A percentile compares a stretch with the other conserved stretches of the same genome.
Evolutionary conservation across 306 rosid species (phyloP).

Genomic region (Casuarina cunninghamiana): DNA sequence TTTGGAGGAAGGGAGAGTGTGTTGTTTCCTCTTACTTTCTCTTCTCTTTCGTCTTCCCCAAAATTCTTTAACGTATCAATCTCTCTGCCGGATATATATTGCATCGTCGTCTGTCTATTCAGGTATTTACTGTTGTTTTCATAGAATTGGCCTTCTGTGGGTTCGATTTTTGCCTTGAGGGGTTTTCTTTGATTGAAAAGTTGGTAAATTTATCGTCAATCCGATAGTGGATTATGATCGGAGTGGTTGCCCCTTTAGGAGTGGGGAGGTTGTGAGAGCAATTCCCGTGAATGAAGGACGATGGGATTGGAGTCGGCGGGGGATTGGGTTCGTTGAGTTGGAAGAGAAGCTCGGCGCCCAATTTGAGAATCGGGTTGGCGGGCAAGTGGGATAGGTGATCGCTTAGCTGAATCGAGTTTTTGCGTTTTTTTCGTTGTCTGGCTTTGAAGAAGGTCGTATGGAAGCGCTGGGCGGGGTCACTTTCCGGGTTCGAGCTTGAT

Average conservation of each 20-base stretch:
- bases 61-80: neutral
- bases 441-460: neutral
- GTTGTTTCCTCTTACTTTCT: neutral
- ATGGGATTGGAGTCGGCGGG: constrained; percentile 17
- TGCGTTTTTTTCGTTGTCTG: neutral
- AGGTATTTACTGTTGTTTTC: neutral
- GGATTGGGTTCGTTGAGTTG: constrained; percentile 1
- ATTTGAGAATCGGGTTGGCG: neutral
- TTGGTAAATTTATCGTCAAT: neutral
- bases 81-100: neutral
- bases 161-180: neutral
- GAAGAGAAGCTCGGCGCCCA: neutral
- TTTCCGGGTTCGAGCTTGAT: constrained; percentile 47
- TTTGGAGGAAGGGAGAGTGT: neutral
- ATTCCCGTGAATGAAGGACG: constrained; percentile 8
- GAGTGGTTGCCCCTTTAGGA: neutral
- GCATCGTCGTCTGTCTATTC: neutral
- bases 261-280: neutral
- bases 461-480: constrained; percentile 45
- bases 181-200: neutral
- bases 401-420: neutral
- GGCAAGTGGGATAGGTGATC: constrained; percentile 1
- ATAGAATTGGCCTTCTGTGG: neutral
- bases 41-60: neutral
- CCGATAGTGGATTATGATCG: constrained; percentile 3